Evolutionary conservation across 345 rosid genomes (phyloP).

Genomic region (Bruguiera sexangula): DNA sequence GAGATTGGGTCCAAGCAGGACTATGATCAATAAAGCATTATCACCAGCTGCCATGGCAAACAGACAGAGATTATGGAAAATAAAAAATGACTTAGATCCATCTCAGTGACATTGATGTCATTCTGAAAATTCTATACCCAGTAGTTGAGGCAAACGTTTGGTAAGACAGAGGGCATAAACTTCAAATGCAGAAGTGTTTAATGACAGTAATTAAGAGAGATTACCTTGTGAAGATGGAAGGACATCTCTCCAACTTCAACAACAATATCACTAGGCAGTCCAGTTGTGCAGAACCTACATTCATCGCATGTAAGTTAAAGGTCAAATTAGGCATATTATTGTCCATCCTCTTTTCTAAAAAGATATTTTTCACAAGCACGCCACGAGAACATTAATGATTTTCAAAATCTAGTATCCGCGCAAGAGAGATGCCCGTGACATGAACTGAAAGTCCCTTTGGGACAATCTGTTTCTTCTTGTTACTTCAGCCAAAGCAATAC

Average conservation of each 20-base stretch:
- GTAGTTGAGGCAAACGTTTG: too few relatives aligned
- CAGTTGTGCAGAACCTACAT: constrained; percentile 90
- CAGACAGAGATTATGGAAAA: too few relatives aligned
- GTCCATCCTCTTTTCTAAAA: neutral
- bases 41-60: too few relatives aligned
- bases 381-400: neutral
- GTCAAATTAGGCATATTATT: neutral
- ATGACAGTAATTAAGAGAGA: neutral
- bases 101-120: too few relatives aligned
- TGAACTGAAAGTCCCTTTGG: neutral
- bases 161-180: too few relatives aligned
- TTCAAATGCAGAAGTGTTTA: neutral
- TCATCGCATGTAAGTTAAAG: neutral
- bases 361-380: neutral
- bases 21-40: too few relatives aligned
- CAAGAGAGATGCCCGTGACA: neutral
- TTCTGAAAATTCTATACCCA: too few relatives aligned
- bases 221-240: constrained; percentile 98
- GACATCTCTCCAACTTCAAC: constrained; percentile 95
- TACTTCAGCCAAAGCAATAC: too few relatives aligned
- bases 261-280: constrained; percentile 86
- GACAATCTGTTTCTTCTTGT: too few relatives aligned
- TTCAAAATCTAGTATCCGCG: too few relatives aligned
- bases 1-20: too few relatives aligned
- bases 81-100: too few relatives aligned